Evolutionary conservation across 1,139 yeast species (phyloP).

Genomic region (Magnusiomyces sp.): DNA sequence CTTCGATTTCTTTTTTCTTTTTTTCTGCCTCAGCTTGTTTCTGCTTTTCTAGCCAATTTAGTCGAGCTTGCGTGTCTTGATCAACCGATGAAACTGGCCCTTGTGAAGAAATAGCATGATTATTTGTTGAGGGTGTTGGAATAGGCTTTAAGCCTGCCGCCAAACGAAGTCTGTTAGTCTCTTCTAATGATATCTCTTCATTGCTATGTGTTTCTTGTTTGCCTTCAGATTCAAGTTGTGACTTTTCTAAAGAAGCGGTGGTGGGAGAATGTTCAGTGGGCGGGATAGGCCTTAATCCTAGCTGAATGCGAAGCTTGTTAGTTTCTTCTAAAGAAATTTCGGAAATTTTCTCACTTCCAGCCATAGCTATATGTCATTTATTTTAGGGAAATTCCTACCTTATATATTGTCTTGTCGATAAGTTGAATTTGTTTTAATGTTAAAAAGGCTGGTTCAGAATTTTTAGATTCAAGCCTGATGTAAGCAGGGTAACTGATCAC

Average conservation of each 20-base stretch:
- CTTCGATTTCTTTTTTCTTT: constrained; percentile 13
- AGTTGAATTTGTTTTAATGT: neutral
- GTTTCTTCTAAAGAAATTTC: constrained; percentile 27
- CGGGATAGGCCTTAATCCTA: constrained; percentile 32
- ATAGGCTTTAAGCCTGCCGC: constrained; percentile 33
- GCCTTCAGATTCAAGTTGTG: neutral
- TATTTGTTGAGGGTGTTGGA: constrained; percentile 14
- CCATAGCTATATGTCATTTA: constrained; percentile 1
- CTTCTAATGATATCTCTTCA: constrained; percentile 27
- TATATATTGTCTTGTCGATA: neutral
- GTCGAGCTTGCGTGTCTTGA: constrained; percentile 27
- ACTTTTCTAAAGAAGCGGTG: neutral
- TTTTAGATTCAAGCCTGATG: neutral
- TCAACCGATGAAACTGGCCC: constrained; percentile 15
- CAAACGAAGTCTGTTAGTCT: constrained; percentile 31
- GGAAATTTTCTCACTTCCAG: constrained; percentile 4
- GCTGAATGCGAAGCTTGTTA: constrained; percentile 23
- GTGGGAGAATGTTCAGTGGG: constrained; percentile 4
- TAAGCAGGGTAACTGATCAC: neutral
- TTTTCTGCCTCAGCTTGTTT: constrained; percentile 12
- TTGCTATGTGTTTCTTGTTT: neutral
- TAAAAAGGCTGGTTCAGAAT: neutral
- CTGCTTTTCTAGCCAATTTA: constrained; percentile 27
- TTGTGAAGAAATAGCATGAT: neutral
- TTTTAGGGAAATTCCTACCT: neutral